Base-by-base conservation (phyloP, 108 stramenopile genomes). In the Chaetoceros muelleri region DNA sequence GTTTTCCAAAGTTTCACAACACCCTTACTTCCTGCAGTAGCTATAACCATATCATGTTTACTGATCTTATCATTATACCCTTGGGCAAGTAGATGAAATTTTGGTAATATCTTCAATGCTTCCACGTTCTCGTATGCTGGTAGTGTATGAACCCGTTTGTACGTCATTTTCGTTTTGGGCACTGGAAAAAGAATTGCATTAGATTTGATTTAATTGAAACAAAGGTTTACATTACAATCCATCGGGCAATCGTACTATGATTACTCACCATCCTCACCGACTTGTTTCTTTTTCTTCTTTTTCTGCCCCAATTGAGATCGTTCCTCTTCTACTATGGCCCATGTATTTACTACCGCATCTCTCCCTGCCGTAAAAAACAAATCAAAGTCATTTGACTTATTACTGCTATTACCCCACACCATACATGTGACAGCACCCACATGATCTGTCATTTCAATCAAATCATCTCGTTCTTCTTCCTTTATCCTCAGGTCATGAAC, bases 391-490 rank as follows among this genome's bases (percentile, higher is more conserved):
- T 65, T 58, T 44, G 34, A 21, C 26, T 19, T 49, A 2, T 26
- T 18, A 24, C 24, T 47, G 34, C 48, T 50, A 46, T 20, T 65
- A 48, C 62, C 71, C 85, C 84, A 95, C 7, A 67, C 76, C 61
- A 95, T 70, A 47, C 82, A 76, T 0, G 87, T 95, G 40, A 95
- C 94, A 20, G 85, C 71, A 44, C 90, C 84, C 23, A 95, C 66
- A 75, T 97, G 96, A 72, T 90, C 92, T 10, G 71, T 60, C 46
- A 94, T 48, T 20, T 85, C 77, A 2, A 81, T 73, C 19, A 82
- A 64, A 19, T 68, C 57, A 24, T 65, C 63, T n/a, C n/a, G n/a
- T 13, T 27, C 29, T 10, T 70, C 28, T 22, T 82, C 66, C 44
- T 69, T 50, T 20, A 80, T 59, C 29, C 82, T 62, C 61, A 92